These are phyloP conservation scores for Solanum piurae DNA, from an alignment of 257 asterid genomes.

Conservation along the genomic window DNA sequence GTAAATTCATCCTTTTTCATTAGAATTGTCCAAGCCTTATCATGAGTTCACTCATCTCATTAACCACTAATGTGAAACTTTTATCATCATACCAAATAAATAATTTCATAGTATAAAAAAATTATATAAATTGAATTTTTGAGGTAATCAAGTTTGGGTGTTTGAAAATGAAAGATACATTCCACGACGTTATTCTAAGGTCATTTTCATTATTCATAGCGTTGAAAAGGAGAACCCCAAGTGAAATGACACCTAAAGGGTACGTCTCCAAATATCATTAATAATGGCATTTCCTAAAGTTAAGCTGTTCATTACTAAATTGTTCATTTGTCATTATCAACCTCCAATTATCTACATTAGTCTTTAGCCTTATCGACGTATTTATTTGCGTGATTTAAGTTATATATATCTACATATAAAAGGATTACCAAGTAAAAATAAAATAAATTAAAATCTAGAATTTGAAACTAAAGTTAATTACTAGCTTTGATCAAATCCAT, in stretches of 20 bases:
- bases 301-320: not conserved
- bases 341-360: not conserved
- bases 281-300: not conserved
- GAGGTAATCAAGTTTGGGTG: not conserved
- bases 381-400: not conserved
- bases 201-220: not conserved
- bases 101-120: not conserved
- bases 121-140: not conserved
- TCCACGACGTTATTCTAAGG: not conserved
- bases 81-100: not conserved
- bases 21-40: no score
- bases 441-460: no score
- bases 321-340: not conserved
- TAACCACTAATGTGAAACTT: no score
- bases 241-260: not conserved
- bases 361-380: not conserved
- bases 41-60: no score
- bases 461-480: not conserved
- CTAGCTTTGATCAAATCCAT: not conserved
- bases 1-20: not conserved
- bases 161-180: not conserved
- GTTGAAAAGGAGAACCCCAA: not conserved
- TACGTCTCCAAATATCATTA: not conserved
- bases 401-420: not conserved
- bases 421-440: not conserved